phyloP scores from a whole-genome alignment of 768 basidiomycete genomes.

The Lanmaoa pseudosensibilis region DNA sequence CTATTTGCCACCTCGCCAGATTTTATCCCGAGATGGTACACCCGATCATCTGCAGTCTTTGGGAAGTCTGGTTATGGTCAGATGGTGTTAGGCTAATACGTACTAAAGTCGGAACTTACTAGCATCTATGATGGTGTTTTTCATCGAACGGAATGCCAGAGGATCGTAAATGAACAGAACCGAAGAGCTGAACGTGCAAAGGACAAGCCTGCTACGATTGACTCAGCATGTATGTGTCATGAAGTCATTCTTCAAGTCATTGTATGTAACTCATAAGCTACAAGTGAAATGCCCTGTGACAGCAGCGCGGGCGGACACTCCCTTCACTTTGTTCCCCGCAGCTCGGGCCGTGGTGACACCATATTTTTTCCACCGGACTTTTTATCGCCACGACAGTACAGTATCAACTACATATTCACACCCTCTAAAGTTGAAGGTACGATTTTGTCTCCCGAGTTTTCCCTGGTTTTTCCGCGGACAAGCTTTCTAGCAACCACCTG shows the following conservation, averaged over 20 bases:
- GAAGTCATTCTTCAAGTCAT: no score
- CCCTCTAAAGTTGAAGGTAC: background rate
- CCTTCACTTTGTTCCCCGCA: background rate
- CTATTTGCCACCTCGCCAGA: slow-evolving; percentile 80
- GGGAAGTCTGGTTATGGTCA: slow-evolving; percentile 60
- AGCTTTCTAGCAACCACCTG: background rate
- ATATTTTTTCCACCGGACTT: background rate
- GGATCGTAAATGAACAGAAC: slow-evolving; percentile 2
- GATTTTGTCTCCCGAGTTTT: background rate
- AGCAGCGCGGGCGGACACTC: no score
- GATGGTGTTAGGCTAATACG: background rate
- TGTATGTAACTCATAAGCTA: background rate
- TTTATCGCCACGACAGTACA: background rate
- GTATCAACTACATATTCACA: background rate
- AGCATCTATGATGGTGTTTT: slow-evolving; percentile 61
- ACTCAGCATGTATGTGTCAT: slow-evolving; percentile 13
- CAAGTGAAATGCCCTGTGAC: no score
- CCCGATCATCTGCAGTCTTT: slow-evolving; percentile 66
- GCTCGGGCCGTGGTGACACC: background rate
- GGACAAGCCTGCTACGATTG: background rate
- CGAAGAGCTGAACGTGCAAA: background rate
- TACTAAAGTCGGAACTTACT: slow-evolving; percentile 46
- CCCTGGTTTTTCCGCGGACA: background rate
- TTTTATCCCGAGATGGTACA: slow-evolving; percentile 76
- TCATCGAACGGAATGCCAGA: slow-evolving; percentile 43